A percentile compares a stretch with the other conserved stretches of the same genome.
These are phyloP conservation scores for Phialophora chinensis DNA, from an alignment of 2,329 filamentous ascomycete species.

Conservation along the genomic window DNA sequence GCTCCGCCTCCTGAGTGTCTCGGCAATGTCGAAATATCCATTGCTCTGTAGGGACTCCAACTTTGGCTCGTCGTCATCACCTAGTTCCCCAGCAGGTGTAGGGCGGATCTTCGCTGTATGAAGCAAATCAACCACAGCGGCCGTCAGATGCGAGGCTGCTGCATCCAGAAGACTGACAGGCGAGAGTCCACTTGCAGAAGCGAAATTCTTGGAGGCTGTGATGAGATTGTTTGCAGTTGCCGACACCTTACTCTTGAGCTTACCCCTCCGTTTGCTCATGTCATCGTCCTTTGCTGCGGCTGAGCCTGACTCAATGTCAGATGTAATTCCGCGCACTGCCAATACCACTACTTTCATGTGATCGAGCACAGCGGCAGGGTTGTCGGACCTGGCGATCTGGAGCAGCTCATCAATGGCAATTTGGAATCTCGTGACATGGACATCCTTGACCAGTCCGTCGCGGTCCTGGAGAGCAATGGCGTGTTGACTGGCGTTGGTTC, in stretches of 20 bases:
- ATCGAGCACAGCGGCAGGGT: slow-evolving; percentile 76
- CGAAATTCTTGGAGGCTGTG: slow-evolving; percentile 91
- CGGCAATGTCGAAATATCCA: slow-evolving; percentile 69
- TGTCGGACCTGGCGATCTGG: slow-evolving; percentile 73
- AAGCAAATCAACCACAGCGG: slow-evolving; percentile 83
- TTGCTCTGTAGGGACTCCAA: slow-evolving; percentile 69
- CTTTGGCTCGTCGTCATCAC: slow-evolving; percentile 72
- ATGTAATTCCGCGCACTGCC: slow-evolving; percentile 81
- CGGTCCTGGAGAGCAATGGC: slow-evolving; percentile 73
- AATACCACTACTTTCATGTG: slow-evolving; percentile 86
- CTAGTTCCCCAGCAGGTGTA: slow-evolving; percentile 76
- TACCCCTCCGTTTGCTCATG: slow-evolving; percentile 65
- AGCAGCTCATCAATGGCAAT: slow-evolving; percentile 91
- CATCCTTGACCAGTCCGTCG: slow-evolving; percentile 82
- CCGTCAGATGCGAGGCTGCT: slow-evolving; percentile 86
- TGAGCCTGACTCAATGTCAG: slow-evolving; percentile 71
- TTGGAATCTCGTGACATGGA: slow-evolving; percentile 94
- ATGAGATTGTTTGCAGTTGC: slow-evolving; percentile 94
- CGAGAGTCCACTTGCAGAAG: slow-evolving; percentile 78
- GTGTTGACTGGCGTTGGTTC: slow-evolving; percentile 51
- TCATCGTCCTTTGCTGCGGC: slow-evolving; percentile 60
- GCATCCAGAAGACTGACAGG: slow-evolving; percentile 94
- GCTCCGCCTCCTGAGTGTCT: slow-evolving; percentile 58
- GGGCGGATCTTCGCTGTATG: slow-evolving; percentile 81
- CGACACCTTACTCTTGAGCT: slow-evolving; percentile 82